Evolutionary conservation across 139 green algal species (phyloP), one percentile per base, ranked within the genome.

Genomic region (Axilococcus clingmanii): DNA sequence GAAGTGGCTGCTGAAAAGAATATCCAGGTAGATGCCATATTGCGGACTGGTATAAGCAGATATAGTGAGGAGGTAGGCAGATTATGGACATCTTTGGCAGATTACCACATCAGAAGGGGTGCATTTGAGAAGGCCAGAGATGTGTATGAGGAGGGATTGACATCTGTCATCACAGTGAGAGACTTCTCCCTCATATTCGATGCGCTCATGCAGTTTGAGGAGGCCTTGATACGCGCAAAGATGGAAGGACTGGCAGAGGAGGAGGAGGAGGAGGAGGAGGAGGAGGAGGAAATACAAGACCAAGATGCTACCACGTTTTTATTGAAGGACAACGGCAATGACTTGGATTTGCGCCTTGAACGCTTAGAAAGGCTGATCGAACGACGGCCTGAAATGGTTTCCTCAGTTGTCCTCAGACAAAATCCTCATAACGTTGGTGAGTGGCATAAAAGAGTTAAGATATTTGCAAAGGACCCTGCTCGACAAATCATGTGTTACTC

Each of bases 111-210:
- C 68, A 74, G 93, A 16, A 70, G 74, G 40, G 84, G 75, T 40
- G 71, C 94, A 52, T 97, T 96, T 71, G 92, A 98, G 71, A 79
- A 80, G 27, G 93, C 92, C n/a, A 66, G 93, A 4, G 92, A 97
- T 55, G 73, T 97, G 38, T 98, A 96, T 55, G 89, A 97, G 68
- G 92, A 98, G 72, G 93, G 80, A 9, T 57, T 99, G 23, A 76
- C 56, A 19, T 48, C 29, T 14, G 67, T 76, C 22, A 20, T 63
- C 4, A 76, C 68, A 12, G 69, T 88, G 38, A 75, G 85, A 23
- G 89, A 97, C 72, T 98, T 98, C 65, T 82, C 64, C 0, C 69
- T 98, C n/a, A 78, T 98, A n/a, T 98, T 94, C 62, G 91, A 98
- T 61, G 89, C 91, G 0, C 86, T 94, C 12, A 84, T 76, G 11